Percentiles rank a stretch among this genome's conserved stretches.
Evolutionary conservation across 106 monocot species (phyloP).

Genomic region (Dioscorea dumetorum): DNA sequence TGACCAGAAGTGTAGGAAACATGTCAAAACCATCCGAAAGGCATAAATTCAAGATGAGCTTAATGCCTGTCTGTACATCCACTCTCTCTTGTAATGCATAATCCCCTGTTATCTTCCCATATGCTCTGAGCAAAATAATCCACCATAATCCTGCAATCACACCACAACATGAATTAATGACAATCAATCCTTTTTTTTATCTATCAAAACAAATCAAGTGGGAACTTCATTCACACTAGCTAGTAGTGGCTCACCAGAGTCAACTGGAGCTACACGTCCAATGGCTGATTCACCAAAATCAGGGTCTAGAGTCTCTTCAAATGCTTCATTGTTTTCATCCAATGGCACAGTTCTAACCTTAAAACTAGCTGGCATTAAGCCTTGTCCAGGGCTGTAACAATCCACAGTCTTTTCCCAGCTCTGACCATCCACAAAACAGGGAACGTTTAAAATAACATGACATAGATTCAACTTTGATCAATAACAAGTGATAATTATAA

Average conservation of each 20-base stretch:
- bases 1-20: slow-evolving; percentile 91
- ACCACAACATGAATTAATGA: not conserved
- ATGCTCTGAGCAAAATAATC: slow-evolving; percentile 92
- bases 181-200: not conserved
- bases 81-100: slow-evolving; percentile 78
- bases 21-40: slow-evolving; percentile 96
- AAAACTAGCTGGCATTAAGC: slow-evolving; percentile 94
- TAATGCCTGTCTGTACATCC: slow-evolving; percentile 90
- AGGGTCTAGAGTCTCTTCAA: slow-evolving; percentile 83
- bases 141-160: slow-evolving; percentile 67
- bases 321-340: slow-evolving; percentile 51
- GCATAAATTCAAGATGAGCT: slow-evolving; percentile 79
- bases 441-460: too few species aligned
- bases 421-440: slow-evolving; percentile 11
- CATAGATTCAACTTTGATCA: too few species aligned
- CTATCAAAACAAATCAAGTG: not conserved
- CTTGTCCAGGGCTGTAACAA: slow-evolving; percentile 96
- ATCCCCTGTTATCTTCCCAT: slow-evolving; percentile 89
- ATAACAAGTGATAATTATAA: not conserved
- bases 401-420: slow-evolving; percentile 98
- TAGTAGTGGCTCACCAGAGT: slow-evolving; percentile 54
- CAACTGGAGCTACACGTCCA: slow-evolving; percentile 89
- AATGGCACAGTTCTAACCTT: slow-evolving; percentile 68
- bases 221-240: not conserved
- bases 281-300: slow-evolving; percentile 96